Conservation (phyloP, 2,329 filamentous ascomycete species). For the Aspergillus awamori region DNA sequence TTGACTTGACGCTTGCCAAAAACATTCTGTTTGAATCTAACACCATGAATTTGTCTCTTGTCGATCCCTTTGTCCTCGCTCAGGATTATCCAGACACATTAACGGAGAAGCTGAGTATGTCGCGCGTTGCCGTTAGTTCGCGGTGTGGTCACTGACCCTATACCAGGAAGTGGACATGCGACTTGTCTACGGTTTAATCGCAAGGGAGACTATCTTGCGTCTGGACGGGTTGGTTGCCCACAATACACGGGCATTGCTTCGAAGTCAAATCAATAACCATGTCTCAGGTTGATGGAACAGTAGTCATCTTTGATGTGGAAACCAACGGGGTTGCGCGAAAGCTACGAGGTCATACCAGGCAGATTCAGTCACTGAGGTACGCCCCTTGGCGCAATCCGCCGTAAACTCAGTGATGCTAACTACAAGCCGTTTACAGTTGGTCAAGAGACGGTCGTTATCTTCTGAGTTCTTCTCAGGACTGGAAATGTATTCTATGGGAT, state of each 20-base stretch:
- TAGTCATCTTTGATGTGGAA: constrained; percentile 96
- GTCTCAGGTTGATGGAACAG: constrained; percentile 74
- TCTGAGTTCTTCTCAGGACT: constrained; percentile 90
- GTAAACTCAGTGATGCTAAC: constrained; percentile 2
- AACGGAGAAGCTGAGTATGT: constrained; percentile 77
- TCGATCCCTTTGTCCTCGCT: constrained; percentile 71
- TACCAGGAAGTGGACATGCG: constrained; percentile 63
- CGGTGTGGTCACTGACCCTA: constrained; percentile 17
- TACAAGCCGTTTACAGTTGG: constrained; percentile 62
- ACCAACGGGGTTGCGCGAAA: constrained; percentile 96
- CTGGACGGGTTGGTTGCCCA: constrained; percentile 68
- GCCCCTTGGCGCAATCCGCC: neutral
- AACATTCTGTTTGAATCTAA: constrained; percentile 3
- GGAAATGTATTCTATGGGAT: constrained; percentile 97
- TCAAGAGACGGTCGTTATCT: constrained; percentile 88
- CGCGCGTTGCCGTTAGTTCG: neutral
- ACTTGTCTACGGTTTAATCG: constrained; percentile 84
- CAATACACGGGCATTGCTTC: neutral
- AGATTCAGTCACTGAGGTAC: constrained; percentile 81
- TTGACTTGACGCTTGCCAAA: constrained; percentile 3
- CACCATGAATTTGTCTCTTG: constrained; percentile 70
- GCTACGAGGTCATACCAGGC: constrained; percentile 86
- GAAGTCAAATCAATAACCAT: constrained; percentile 19
- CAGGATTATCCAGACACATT: constrained; percentile 90
- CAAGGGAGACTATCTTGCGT: constrained; percentile 90